A percentile compares a stretch with the other conserved stretches of the same genome.
Conservation (phyloP, 495 filamentous ascomycete species). For the Aspergillus funiculosus region DNA sequence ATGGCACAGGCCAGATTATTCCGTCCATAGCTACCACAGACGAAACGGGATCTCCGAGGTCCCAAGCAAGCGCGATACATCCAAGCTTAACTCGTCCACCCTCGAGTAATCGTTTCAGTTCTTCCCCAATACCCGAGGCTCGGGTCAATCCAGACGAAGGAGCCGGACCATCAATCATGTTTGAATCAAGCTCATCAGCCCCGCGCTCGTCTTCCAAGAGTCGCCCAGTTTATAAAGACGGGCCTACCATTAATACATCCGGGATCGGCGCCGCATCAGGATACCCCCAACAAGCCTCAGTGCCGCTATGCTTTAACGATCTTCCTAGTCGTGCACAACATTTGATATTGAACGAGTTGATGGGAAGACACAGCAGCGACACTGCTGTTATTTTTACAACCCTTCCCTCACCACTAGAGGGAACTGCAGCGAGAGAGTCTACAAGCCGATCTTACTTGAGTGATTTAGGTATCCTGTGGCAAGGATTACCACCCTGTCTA, state of each 20-base stretch:
- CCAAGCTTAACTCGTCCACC: constrained; percentile 31
- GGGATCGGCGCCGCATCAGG: constrained; percentile 35
- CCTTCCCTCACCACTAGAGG: constrained; percentile 69
- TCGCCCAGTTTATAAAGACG: constrained; percentile 52
- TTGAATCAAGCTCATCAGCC: constrained; percentile 50
- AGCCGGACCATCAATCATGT: constrained; percentile 72
- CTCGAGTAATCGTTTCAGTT: constrained; percentile 58
- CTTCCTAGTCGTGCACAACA: constrained; percentile 77
- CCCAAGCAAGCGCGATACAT: constrained; percentile 20
- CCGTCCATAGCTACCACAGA: constrained; percentile 46
- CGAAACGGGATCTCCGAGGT: constrained; percentile 38
- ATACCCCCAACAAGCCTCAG: constrained; percentile 48
- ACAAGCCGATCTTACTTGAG: constrained; percentile 66
- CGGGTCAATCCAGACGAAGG: constrained; percentile 58
- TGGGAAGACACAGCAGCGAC: constrained; percentile 59
- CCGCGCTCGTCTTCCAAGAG: constrained; percentile 26
- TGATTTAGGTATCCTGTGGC: constrained; percentile 70
- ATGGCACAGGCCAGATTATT: constrained; percentile 19
- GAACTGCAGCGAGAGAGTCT: constrained; percentile 62
- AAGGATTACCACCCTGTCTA: constrained; percentile 61
- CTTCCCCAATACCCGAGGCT: constrained; percentile 68
- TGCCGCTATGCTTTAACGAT: constrained; percentile 78
- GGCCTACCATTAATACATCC: constrained; percentile 23
- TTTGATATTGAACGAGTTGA: constrained; percentile 79
- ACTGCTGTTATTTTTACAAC: constrained; percentile 83